Evolutionary conservation across 192 early-diverging fungal genomes (phyloP), one percentile per base, ranked within the genome.

Genomic region (Entophlyctis luteolus): DNA sequence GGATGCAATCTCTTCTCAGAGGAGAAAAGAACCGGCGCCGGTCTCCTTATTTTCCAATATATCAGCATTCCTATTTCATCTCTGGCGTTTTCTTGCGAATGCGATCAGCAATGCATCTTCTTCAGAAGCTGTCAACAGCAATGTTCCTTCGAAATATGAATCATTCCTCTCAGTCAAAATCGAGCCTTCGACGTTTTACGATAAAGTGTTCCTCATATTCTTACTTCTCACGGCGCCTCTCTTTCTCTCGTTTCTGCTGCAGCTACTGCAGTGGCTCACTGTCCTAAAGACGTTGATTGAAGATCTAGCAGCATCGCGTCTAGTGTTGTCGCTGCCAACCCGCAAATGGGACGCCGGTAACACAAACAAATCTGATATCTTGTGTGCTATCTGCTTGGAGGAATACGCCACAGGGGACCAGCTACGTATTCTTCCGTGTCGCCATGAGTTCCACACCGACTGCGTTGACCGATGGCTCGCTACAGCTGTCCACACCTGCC

Each of bases 231-330:
- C 91, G n/a, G 89, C 90, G 31, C 93, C 93, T 3, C 81, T 88
- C 39, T 72, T 91, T 48, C 89, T 92, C 77, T 84, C 91, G 76
- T 69, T 89, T 27, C 86, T 87, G 62, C 82, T 91, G 20, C 91
- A 91, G 85, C 37, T 81, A 81, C n/a, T 94, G 86, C 69, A 53
- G 55, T 16, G 48, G 47, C 6, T 38, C n/a, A n/a, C 35, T 16
- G 6, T 18, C 25, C 27, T 52, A 2, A 8, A 50, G 35, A 23
- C 49, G 49, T 23, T 37, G 18, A 53, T 29, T 46, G 23, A 53
- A 1, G 37, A 38, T 14, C 10, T 32, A 6, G 48, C 33, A 18
- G 31, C 67, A 20, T 28, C 8, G 31, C 12, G 37, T 3, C 5
- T 59, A 33, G 67, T 68, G 4, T 18, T n/a, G 4, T 18, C 5